phyloP scores from a whole-genome alignment of 345 rosid species.

The Hypericum androsaemum region DNA sequence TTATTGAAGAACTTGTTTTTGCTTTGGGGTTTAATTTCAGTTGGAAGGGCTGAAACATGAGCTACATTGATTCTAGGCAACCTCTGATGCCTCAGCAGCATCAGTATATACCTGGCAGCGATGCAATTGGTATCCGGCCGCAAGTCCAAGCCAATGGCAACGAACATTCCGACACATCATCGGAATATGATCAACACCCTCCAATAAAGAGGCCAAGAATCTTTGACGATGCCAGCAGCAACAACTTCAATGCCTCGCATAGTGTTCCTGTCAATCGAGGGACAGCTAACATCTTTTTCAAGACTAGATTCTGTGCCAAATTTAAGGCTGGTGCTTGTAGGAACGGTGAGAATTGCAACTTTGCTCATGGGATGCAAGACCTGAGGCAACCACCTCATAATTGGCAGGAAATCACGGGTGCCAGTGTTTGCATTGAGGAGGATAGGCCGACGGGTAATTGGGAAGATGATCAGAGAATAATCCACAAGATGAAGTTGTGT shows the following conservation, averaged over 20 bases:
- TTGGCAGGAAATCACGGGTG: slow-evolving; percentile 82
- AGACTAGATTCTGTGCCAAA: slow-evolving; percentile 78
- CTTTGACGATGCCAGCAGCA: slow-evolving; percentile 30
- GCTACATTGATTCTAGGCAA: too few relatives aligned
- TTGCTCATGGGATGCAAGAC: slow-evolving; percentile 87
- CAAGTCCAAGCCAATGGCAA: too few relatives aligned
- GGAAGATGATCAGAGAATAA: slow-evolving; percentile 90
- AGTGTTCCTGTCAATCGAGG: slow-evolving; percentile 56
- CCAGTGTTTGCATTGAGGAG: slow-evolving; percentile 40
- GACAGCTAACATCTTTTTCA: slow-evolving; percentile 65
- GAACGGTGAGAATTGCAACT: slow-evolving; percentile 91
- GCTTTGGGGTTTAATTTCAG: too few relatives aligned
- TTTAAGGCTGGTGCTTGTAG: slow-evolving; percentile 56
- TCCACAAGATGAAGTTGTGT: slow-evolving; percentile 90
- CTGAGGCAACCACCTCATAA: slow-evolving; percentile 86
- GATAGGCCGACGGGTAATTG: slow-evolving; percentile 41
- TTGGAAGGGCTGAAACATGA: too few relatives aligned
- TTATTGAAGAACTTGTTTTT: too few relatives aligned
- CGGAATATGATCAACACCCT: slow-evolving; percentile 21
- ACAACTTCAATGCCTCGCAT: slow-evolving; percentile 14
- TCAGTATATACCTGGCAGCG: too few relatives aligned
- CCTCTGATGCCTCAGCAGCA: too few relatives aligned
- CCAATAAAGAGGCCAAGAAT: slow-evolving; percentile 57
- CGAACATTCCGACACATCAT: too few relatives aligned
- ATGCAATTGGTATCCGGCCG: too few relatives aligned